phyloP scores from a whole-genome alignment of 371 early-diverging fungal genomes.

The Coemansia sp. region DNA sequence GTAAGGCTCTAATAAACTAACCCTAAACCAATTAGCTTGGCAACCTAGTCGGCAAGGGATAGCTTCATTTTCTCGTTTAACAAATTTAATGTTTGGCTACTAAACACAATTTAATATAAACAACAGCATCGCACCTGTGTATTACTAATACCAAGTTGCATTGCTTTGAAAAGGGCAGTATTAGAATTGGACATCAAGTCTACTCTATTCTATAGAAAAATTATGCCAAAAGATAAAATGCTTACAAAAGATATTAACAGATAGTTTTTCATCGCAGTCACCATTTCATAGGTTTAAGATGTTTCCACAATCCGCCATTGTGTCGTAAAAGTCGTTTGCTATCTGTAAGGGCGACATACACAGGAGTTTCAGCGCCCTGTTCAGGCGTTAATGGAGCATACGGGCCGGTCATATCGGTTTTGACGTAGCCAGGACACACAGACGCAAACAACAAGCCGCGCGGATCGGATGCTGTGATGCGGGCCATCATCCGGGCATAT shows the following conservation, averaged over 20 bases:
- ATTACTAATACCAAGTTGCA: no score
- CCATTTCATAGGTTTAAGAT: conserved; percentile 42
- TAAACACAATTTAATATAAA: no score
- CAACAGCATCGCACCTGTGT: no score
- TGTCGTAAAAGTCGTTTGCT: conserved; percentile 33
- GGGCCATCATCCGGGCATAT: conserved; percentile 47
- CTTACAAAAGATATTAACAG: background rate
- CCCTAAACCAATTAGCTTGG: no score
- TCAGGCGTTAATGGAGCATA: conserved; percentile 49
- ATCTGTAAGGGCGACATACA: conserved; percentile 38
- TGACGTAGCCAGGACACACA: conserved; percentile 51
- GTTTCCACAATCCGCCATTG: conserved; percentile 48
- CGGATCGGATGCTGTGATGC: conserved; percentile 15
- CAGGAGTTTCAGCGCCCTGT: conserved; percentile 49
- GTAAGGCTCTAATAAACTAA: no score
- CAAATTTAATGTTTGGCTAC: no score
- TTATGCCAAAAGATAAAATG: background rate
- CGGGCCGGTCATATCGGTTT: conserved; percentile 50
- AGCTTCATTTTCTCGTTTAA: no score
- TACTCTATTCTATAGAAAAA: background rate
- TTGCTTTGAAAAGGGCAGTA: no score
- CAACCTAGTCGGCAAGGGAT: no score
- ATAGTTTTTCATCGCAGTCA: conserved; percentile 1
- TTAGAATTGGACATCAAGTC: background rate
- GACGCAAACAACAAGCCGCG: conserved; percentile 51